These are phyloP conservation scores for Mortierella sp. DNA, from an alignment of 371 early-diverging fungal species.

Conservation along the genomic window DNA sequence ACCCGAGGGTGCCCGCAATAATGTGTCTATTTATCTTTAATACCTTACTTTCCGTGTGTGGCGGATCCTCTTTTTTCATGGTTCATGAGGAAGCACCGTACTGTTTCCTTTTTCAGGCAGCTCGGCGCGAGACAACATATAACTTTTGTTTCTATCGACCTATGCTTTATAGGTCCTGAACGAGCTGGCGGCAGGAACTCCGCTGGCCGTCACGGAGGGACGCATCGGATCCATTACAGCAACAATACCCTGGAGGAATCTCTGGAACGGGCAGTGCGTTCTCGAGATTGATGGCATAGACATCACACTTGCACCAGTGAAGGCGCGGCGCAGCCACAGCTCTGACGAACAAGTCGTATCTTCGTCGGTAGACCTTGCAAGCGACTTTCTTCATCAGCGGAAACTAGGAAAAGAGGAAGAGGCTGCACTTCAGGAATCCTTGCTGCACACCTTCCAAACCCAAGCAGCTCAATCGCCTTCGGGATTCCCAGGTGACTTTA, in stretches of 20 bases:
- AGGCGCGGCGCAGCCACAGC: slow-evolving; percentile 59
- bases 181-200: slow-evolving; percentile 74
- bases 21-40: too few relatives aligned
- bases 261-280: slow-evolving; percentile 82
- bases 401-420: slow-evolving; percentile 65
- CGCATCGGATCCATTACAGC: slow-evolving; percentile 77
- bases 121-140: too few relatives aligned
- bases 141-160: neutral
- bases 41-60: too few relatives aligned
- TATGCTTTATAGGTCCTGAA: slow-evolving; percentile 79
- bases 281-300: slow-evolving; percentile 81
- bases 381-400: slow-evolving; percentile 83
- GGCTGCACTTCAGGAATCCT: slow-evolving; percentile 64
- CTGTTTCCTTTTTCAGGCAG: too few relatives aligned
- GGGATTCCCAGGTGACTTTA: slow-evolving; percentile 51
- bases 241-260: slow-evolving; percentile 84
- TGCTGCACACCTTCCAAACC: slow-evolving; percentile 64
- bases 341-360: slow-evolving; percentile 80
- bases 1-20: too few relatives aligned
- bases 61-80: too few relatives aligned
- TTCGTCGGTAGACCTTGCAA: slow-evolving; percentile 90
- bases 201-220: slow-evolving; percentile 77
- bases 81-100: too few relatives aligned
- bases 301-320: slow-evolving; percentile 66
- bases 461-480: slow-evolving; percentile 36